phyloP scores from a whole-genome alignment of 2,329 filamentous ascomycete species.

The Cladobotryum protrusum region DNA sequence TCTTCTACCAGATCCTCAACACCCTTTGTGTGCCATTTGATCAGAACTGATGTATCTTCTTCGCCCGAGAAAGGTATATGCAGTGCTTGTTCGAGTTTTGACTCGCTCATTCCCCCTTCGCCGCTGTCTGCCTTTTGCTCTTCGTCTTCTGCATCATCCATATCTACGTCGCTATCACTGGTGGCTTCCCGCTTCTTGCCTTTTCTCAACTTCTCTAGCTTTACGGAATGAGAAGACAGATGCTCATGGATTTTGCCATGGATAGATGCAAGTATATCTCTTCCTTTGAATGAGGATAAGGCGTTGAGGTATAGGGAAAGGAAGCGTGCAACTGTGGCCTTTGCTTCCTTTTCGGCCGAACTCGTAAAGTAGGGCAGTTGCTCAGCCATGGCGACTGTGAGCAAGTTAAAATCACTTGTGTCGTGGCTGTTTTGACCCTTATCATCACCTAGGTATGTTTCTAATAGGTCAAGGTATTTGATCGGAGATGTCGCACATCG shows the following conservation, averaged over 20 bases:
- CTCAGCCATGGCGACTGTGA: conserved; percentile 66
- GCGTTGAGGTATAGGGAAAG: conserved; percentile 51
- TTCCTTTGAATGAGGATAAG: conserved; percentile 46
- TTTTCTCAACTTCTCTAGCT: conserved; percentile 17
- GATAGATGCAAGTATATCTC: conserved; percentile 17
- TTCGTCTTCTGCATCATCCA: conserved; percentile 3
- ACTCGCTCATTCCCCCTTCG: conserved; percentile 23
- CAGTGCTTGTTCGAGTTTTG: conserved; percentile 48
- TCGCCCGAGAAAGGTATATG: conserved; percentile 39
- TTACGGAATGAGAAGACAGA: conserved; percentile 21
- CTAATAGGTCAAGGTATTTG: conserved; percentile 71
- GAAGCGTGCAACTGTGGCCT: conserved; percentile 49
- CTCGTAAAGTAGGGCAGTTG: conserved; percentile 67
- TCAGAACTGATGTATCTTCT: conserved; percentile 47
- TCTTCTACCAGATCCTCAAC: conserved; percentile 75
- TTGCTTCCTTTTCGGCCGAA: conserved; percentile 36
- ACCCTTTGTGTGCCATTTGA: conserved; percentile 69
- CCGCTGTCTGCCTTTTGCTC: conserved; percentile 5
- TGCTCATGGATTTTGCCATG: conserved; percentile 27
- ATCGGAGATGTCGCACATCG: conserved; percentile 70
- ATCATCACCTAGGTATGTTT: conserved; percentile 34
- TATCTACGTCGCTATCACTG: conserved; percentile 11
- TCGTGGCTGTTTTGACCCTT: conserved; percentile 15
- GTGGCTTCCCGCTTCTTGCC: conserved; percentile 14
- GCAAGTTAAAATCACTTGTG: conserved; percentile 43